These are phyloP conservation scores for Thielaviopsis punctulata DNA, from an alignment of 2,329 filamentous ascomycete genomes.

Conservation along the genomic window DNA sequence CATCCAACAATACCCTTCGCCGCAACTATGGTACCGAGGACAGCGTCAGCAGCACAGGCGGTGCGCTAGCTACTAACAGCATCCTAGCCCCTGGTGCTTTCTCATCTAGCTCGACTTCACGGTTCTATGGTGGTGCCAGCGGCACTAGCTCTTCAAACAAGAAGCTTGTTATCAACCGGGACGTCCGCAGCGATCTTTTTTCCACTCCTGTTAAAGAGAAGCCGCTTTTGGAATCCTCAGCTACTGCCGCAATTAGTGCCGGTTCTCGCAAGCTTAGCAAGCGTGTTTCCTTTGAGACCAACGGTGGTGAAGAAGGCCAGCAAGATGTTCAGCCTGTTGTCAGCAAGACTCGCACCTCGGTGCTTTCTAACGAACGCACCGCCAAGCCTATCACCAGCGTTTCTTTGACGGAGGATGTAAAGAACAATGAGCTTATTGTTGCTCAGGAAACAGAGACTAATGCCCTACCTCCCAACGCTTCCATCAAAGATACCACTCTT, in stretches of 20 bases:
- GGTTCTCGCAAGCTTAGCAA: constrained; percentile 48
- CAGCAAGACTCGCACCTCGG: constrained; percentile 4
- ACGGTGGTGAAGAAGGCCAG: constrained; percentile 26
- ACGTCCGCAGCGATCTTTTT: constrained; percentile 58
- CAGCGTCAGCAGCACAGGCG: constrained; percentile 1
- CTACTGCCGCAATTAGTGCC: background rate
- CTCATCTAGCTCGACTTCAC: constrained; percentile 46
- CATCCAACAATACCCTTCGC: constrained; percentile 73
- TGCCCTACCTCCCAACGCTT: constrained; percentile 18
- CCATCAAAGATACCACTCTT: constrained; percentile 25
- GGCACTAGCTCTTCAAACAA: constrained; percentile 55
- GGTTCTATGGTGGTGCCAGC: constrained; percentile 43
- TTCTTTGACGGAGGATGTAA: constrained; percentile 46
- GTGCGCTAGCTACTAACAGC: constrained; percentile 26
- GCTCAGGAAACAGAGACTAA: constrained; percentile 53
- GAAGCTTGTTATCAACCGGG: constrained; percentile 81
- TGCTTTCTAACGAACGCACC: constrained; percentile 16
- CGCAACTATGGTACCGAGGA: constrained; percentile 68
- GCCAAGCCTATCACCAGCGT: constrained; percentile 8
- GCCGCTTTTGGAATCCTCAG: constrained; percentile 19
- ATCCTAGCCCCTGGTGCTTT: constrained; percentile 76
- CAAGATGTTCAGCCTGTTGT: constrained; percentile 16
- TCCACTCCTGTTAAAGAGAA: constrained; percentile 40
- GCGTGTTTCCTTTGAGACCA: constrained; percentile 79
- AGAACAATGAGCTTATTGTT: constrained; percentile 59